Percentiles rank a stretch among this genome's conserved stretches.
Conservation (phyloP, 2,329 filamentous ascomycete species). For the Dactylella cylindrospora region DNA sequence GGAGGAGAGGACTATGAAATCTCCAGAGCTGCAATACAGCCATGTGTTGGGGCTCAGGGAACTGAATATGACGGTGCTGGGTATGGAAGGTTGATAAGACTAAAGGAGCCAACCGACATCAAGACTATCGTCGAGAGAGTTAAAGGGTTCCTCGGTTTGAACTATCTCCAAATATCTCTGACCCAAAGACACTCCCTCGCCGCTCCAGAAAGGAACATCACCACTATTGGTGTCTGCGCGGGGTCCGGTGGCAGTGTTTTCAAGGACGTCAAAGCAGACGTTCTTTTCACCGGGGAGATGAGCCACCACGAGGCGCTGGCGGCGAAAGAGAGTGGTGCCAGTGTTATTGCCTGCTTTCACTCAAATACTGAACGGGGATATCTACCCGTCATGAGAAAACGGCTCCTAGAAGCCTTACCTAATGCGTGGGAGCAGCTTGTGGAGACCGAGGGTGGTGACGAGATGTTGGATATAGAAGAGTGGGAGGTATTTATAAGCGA, state of each 20-base stretch:
- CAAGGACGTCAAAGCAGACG: constrained; percentile 68
- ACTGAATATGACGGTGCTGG: constrained; percentile 46
- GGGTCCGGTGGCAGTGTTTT: constrained; percentile 82
- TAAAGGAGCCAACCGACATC: constrained; percentile 41
- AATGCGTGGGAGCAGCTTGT: constrained; percentile 58
- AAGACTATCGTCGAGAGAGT: constrained; percentile 45
- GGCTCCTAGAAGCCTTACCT: constrained; percentile 63
- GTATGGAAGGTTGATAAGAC: constrained; percentile 46
- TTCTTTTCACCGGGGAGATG: constrained; percentile 89
- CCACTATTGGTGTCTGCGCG: constrained; percentile 55
- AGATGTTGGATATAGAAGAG: constrained; percentile 51
- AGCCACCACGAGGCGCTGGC: constrained; percentile 88
- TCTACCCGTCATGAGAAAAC: constrained; percentile 69
- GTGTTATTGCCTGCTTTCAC: constrained; percentile 78
- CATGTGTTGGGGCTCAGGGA: constrained; percentile 41
- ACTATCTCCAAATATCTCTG: constrained; percentile 16
- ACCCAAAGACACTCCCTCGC: constrained; percentile 26
- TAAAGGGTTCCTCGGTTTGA: constrained; percentile 38
- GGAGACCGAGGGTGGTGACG: constrained; percentile 47
- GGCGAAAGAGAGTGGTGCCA: constrained; percentile 78
- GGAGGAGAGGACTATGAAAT: constrained; percentile 53
- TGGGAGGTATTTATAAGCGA: constrained; percentile 73
- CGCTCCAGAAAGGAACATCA: constrained; percentile 30
- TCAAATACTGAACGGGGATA: constrained; percentile 90
- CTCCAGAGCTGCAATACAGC: constrained; percentile 41